Conservation (phyloP, 768 basidiomycete genomes). For the Auricularia sp. region DNA sequence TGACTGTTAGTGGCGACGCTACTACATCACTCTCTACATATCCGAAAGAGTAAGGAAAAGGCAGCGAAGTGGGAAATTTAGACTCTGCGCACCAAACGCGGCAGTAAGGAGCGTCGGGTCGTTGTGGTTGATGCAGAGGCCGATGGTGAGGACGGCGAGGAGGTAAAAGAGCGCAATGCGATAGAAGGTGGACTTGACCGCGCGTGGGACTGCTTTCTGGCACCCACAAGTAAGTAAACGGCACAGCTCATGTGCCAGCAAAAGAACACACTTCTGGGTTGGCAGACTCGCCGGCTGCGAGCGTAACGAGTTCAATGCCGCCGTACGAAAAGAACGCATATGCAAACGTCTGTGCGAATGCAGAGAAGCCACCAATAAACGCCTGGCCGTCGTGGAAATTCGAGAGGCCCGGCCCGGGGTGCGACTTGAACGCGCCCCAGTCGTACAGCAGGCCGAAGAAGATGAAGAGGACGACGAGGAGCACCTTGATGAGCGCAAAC, state of each 20-base stretch:
- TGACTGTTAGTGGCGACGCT: conserved; percentile 53
- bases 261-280: conserved; percentile 25
- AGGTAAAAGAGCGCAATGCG: conserved; percentile 57
- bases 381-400: conserved; percentile 42
- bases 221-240: no score
- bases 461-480: conserved; percentile 53
- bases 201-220: conserved; percentile 48
- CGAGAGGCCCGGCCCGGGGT: conserved; percentile 47
- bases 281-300: conserved; percentile 63
- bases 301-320: conserved; percentile 58
- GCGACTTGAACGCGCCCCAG: conserved; percentile 40
- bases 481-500: conserved; percentile 54
- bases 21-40: conserved; percentile 36
- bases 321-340: conserved; percentile 64
- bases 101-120: conserved; percentile 43
- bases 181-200: conserved; percentile 60
- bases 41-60: not conserved
- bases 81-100: conserved; percentile 27
- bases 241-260: no score
- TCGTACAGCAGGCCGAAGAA: conserved; percentile 50
- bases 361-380: conserved; percentile 41
- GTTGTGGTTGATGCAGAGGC: conserved; percentile 50
- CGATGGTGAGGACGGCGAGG: conserved; percentile 54
- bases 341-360: conserved; percentile 49
- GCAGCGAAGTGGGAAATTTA: not conserved